Evolutionary conservation across 2,329 filamentous ascomycete species (phyloP), one percentile per base, ranked within the genome.

Genomic region (Epichloe festucae): DNA sequence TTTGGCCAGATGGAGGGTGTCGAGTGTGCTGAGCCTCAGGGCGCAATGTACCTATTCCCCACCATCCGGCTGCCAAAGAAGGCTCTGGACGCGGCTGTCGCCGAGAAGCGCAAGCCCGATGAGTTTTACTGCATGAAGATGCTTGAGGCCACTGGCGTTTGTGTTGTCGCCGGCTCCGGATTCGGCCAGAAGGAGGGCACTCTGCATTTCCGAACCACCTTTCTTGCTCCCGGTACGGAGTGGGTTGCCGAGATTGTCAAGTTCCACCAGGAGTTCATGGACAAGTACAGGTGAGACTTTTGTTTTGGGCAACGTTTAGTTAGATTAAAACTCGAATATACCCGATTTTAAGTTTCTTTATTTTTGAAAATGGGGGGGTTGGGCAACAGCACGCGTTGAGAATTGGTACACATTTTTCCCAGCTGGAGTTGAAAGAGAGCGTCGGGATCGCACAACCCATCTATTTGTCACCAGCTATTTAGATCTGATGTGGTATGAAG

Each of bases 31-130:
- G 77, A 82, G 59, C 93, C 93, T 52, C 87, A 95, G 78, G 93
- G 93, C 54, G 85, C 87, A 66, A 98, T 98, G 93, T 98, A 98
- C 74, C 85, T 98, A 62, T 98, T 97, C 81, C 93, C 93, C 23
- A 93, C 88, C 60, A 95, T 98, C 71, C 81, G 75, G 36, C 75
- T 98, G 23, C 81, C 93, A 2, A 60, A 71, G 23, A 88, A 87
- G 71, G 93, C 89, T 41, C 70, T 84, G 55, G 83, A 84, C 57
- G 87, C 87, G 15, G 93, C 93, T 38, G 68, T 75, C 62, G 72
- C 83, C 55, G 87, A 89, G 66, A 82, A 81, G 61, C 85, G 86
- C 63, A 73, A 76, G 12, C 72, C 91, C 1, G 93, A 98, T 62
- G 91, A 97, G 69, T 95, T 94, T 73, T 98, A 98, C 76, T 89